Evolutionary conservation across 1,139 yeast species (phyloP).

Genomic region (Casaregolazyma suthepensis): DNA sequence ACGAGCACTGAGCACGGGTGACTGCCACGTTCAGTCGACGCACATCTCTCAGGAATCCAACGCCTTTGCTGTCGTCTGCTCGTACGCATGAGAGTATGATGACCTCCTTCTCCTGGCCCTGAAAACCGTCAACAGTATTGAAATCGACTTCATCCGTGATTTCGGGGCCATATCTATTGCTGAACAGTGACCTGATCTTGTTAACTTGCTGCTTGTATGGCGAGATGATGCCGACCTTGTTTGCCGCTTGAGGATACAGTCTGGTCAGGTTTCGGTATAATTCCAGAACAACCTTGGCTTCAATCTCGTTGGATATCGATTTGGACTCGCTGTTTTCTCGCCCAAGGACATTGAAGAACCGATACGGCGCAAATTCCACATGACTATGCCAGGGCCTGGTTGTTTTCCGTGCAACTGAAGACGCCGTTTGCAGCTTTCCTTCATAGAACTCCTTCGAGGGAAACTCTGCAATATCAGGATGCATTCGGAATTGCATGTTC

Average conservation of each 20-base stretch:
- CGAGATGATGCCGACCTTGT: conserved; percentile 79
- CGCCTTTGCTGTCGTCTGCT: conserved; percentile 57
- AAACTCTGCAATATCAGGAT: conserved; percentile 80
- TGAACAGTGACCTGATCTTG: conserved; percentile 52
- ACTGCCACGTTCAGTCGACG: conserved; percentile 95
- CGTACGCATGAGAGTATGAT: conserved; percentile 93
- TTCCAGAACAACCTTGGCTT: conserved; percentile 68
- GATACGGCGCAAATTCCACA: conserved; percentile 58
- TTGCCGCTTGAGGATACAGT: conserved; percentile 30
- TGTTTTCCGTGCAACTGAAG: conserved; percentile 53
- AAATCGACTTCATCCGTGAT: conserved; percentile 71
- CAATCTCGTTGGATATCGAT: conserved; percentile 65
- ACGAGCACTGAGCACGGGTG: conserved; percentile 85
- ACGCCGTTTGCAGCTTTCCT: conserved; percentile 70
- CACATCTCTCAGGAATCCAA: conserved; percentile 83
- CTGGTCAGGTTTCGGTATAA: conserved; percentile 41
- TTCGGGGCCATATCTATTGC: conserved; percentile 51
- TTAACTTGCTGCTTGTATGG: conserved; percentile 88
- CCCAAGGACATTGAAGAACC: conserved; percentile 67
- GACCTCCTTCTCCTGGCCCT: conserved; percentile 95
- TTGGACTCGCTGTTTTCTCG: conserved; percentile 55
- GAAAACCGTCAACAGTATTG: conserved; percentile 96
- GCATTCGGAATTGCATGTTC: conserved; percentile 98
- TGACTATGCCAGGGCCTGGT: conserved; percentile 68
- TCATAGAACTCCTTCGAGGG: conserved; percentile 82